These are phyloP conservation scores for Dendrocalamus sinicus DNA, from an alignment of 176 grass and related monocot genomes.

Conservation along the genomic window DNA sequence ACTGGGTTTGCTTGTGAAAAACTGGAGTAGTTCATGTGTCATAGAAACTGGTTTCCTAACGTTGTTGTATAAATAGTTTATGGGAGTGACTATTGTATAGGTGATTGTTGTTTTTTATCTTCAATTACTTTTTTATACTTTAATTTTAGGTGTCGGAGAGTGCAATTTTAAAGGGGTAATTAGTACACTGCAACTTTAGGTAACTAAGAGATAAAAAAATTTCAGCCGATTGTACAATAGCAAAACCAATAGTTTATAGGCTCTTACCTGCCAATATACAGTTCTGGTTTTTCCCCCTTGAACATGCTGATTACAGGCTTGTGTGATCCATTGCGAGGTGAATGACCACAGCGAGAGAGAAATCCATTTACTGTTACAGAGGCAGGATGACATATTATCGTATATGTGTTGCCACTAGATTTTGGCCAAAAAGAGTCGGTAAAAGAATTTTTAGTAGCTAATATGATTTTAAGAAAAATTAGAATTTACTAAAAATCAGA, in stretches of 20 bases:
- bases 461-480: no score
- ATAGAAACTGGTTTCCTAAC: neutral
- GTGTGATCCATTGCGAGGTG: neutral
- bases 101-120: accelerated
- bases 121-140: no score
- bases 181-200: no score
- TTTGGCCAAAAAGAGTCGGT: no score
- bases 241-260: neutral
- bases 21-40: neutral
- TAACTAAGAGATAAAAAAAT: no score
- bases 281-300: neutral
- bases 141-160: accelerated
- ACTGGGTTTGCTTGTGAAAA: neutral
- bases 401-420: no score
- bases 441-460: no score
- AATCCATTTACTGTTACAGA: neutral
- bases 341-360: no score
- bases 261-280: neutral
- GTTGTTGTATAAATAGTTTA: neutral
- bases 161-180: no score
- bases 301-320: neutral
- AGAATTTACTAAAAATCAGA: no score
- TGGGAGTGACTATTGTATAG: neutral
- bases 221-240: no score
- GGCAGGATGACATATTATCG: no score